Conservation (phyloP, 1,284 basidiomycete species). For the Termitomyces sp. region DNA sequence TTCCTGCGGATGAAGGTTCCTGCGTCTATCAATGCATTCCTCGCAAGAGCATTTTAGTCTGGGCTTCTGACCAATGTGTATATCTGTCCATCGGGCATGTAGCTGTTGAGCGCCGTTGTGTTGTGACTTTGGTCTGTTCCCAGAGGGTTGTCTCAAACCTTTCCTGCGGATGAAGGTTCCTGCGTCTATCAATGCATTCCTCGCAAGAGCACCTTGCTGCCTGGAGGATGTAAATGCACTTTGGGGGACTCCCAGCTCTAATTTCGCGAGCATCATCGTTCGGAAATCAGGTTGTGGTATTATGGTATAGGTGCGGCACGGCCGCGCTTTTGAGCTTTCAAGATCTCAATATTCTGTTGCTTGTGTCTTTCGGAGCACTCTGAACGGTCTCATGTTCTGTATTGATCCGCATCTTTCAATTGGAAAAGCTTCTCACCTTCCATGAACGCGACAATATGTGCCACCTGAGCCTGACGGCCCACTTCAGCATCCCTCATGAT, state of each 20-base stretch:
- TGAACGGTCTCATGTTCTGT: slow-evolving; percentile 1
- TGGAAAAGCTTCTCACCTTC: slow-evolving; percentile 5
- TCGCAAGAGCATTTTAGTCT: too few species aligned
- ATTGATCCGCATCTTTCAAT: slow-evolving; percentile 1
- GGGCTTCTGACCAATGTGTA: not conserved
- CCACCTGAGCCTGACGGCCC: slow-evolving; percentile 8
- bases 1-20: not conserved
- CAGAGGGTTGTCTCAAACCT: not conserved
- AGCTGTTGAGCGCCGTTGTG: too few species aligned
- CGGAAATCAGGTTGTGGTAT: not conserved
- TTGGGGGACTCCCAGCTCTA: not conserved
- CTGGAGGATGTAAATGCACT: not conserved
- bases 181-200: too few species aligned
- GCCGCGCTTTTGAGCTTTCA: not conserved
- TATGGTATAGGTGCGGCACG: not conserved
- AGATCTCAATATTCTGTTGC: not conserved
- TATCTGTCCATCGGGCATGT: too few species aligned
- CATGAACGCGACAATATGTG: slow-evolving; percentile 7
- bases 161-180: not conserved
- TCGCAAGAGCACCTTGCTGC: not conserved
- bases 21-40: too few species aligned
- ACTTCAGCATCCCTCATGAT: slow-evolving; percentile 10
- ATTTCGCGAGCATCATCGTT: not conserved
- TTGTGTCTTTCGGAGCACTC: slow-evolving; percentile 7
- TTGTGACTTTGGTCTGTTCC: not conserved